Base-by-base conservation (phyloP, 495 filamentous ascomycete species). In the Cudoniella acicularis region DNA sequence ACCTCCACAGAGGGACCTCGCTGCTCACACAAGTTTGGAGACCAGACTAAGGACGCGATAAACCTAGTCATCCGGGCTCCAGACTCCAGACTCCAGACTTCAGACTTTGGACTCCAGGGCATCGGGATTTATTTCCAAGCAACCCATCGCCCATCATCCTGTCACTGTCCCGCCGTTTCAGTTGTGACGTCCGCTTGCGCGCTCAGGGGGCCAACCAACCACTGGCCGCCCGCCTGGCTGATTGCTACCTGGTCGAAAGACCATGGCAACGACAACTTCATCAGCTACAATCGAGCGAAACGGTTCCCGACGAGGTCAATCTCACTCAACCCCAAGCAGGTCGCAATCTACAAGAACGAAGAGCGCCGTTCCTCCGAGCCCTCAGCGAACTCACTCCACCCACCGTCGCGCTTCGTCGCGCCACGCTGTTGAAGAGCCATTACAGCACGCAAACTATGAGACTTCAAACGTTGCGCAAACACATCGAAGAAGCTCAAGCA, bases 401-500 rank as follows among this genome's bases (percentile, higher is more conserved):
- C 67, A 71, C 61, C 68, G 70, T 53, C 69, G 70, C 16, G 63
- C 60, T 23, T 69, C 72, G 18, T 68, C 69, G 45, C 69, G 70
- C 25, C 60, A 62, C 49, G 56, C 55, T 27, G 52, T 71, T 3
- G 72, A 72, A 58, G 73, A 76, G 27, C 58, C 69, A 27, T 57
- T 68, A n/a, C 69, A 72, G 2, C 66, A 72, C 48, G 60, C 67
- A 46, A 69, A 76, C 64, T 72, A 78, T 70, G 75, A 76, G 62
- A 74, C 70, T 48, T 65, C 70, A 36, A 70, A 70, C 62, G 64
- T 75, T 67, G 67, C 67, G 43, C 68, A 71, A 47, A 63, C 72
- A 59, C 59, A 68, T 57, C 70, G 73, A 58, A 71, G 69, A 70
- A 72, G 64, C 64, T 70, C 72, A 41, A 66, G 70, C 62, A 73